Base-by-base conservation (phyloP, 2,329 filamentous ascomycete genomes). In the Dactylellina leptospora region DNA sequence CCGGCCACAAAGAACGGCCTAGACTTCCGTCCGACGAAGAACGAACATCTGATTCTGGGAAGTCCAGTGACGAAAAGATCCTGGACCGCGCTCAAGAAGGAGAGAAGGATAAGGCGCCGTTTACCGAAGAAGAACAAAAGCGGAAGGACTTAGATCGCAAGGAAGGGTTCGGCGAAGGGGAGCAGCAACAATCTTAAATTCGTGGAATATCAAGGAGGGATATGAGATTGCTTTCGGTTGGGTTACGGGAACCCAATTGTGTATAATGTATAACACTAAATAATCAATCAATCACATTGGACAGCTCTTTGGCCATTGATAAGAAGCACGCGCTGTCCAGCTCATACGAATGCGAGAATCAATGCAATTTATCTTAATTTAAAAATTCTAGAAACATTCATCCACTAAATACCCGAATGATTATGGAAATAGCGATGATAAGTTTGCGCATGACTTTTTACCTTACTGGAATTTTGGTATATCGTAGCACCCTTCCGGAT, bases 401-500 rank as follows among this genome's bases (percentile, higher is more conserved):
- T n/a, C n/a, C n/a, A n/a, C n/a, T n/a, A n/a, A n/a, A n/a, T n/a
- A n/a, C n/a, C n/a, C n/a, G n/a, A n/a, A n/a, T n/a, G n/a, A n/a
- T n/a, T n/a, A n/a, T n/a, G n/a, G n/a, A n/a, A n/a, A n/a, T n/a
- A n/a, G n/a, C n/a, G n/a, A n/a, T n/a, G n/a, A n/a, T n/a, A n/a
- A n/a, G n/a, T n/a, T n/a, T n/a, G n/a, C n/a, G n/a, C n/a, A n/a
- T n/a, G n/a, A n/a, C 36, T n/a, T 40, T 16, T 6, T 40, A 10
- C 36, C 4, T 45, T 33, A 58, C 20, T 48, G 11, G 64, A 85
- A 84, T 53, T 77, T 80, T 16, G 83, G 82, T 60, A 81, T 77
- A 59, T 83, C 81, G 78, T 86, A 86, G 33, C 82, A 83, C 6
- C 82, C 82, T 30, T 83, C 82, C 1, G 83, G 83, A 79, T 86